These are phyloP conservation scores for Malassezia japonica DNA, from an alignment of 1,284 basidiomycete species.

Conservation along the genomic window DNA sequence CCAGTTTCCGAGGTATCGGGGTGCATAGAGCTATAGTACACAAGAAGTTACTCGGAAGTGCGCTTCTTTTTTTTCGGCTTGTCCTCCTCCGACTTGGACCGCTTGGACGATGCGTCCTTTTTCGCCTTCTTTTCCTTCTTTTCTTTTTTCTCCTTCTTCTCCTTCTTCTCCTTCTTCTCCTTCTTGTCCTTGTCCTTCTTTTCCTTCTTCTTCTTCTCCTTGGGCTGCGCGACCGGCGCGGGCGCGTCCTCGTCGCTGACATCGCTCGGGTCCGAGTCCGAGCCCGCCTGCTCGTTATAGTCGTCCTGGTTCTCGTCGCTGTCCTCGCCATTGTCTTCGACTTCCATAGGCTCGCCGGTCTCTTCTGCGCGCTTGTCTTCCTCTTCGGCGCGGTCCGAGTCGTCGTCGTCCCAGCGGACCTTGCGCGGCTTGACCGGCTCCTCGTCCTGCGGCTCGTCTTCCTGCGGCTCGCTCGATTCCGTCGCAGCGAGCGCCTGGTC, in stretches of 20 bases:
- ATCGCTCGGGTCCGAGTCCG: neutral
- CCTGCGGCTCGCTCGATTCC: slow-evolving; percentile 8
- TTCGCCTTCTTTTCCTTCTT: slow-evolving; percentile 4
- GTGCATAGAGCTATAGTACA: slow-evolving; percentile 9
- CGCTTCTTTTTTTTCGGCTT: neutral
- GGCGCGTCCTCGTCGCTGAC: neutral
- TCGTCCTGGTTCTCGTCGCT: neutral
- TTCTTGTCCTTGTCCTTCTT: slow-evolving; percentile 7
- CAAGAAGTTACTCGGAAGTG: neutral
- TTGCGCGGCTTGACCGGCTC: neutral
- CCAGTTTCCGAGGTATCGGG: neutral
- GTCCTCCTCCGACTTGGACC: neutral
- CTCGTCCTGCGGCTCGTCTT: neutral
- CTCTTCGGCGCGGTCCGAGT: slow-evolving; percentile 2
- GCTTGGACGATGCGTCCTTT: neutral
- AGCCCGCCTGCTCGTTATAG: neutral
- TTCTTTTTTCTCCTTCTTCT: neutral
- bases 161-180: slow-evolving; percentile 7
- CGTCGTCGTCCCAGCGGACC: slow-evolving; percentile 13
- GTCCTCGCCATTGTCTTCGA: slow-evolving; percentile 2
- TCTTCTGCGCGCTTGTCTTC: neutral
- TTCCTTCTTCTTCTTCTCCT: slow-evolving; percentile 1
- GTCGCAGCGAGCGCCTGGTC: slow-evolving; percentile 19
- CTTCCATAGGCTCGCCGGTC: neutral
- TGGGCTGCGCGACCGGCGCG: neutral